Evolutionary conservation across 1,284 basidiomycete genomes (phyloP).

Genomic region (Gyrodon tennesseensis): DNA sequence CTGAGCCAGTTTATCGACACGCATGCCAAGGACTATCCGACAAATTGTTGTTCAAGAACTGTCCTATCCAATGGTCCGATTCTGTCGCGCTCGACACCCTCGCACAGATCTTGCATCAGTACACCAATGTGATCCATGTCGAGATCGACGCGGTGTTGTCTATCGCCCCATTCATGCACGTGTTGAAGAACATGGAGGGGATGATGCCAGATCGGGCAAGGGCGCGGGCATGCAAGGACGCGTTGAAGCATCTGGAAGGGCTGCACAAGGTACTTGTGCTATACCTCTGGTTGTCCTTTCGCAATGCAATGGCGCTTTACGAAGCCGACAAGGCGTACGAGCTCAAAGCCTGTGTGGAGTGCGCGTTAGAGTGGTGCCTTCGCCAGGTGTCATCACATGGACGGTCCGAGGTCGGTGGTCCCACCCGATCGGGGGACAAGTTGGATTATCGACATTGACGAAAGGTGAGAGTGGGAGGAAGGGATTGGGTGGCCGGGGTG

Average conservation of each 20-base stretch:
- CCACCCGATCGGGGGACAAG: slow-evolving; percentile 5
- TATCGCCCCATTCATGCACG: slow-evolving; percentile 47
- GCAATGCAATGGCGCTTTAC: slow-evolving; percentile 74
- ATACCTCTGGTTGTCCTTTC: slow-evolving; percentile 87
- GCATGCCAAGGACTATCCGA: slow-evolving; percentile 49
- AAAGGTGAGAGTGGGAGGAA: slow-evolving; percentile 15
- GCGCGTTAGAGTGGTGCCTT: slow-evolving; percentile 60
- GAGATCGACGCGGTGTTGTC: slow-evolving; percentile 43
- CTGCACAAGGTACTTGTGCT: slow-evolving; percentile 80
- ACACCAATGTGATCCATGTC: slow-evolving; percentile 45
- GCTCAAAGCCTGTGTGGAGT: slow-evolving; percentile 69
- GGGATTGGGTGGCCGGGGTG: slow-evolving; percentile 31
- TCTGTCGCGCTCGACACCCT: slow-evolving; percentile 41
- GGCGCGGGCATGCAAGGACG: slow-evolving; percentile 31
- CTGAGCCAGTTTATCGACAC: slow-evolving; percentile 53
- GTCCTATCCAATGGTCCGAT: slow-evolving; percentile 54
- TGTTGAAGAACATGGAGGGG: slow-evolving; percentile 50
- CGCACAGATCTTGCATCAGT: slow-evolving; percentile 44
- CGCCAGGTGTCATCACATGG: slow-evolving; percentile 44
- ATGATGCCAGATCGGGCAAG: slow-evolving; percentile 24
- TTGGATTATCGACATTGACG: slow-evolving; percentile 32
- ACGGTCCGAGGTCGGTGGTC: background rate
- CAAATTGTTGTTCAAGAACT: slow-evolving; percentile 50
- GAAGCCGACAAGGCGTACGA: slow-evolving; percentile 55
- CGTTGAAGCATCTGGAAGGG: slow-evolving; percentile 64